Base-by-base conservation (phyloP, 352 stramenopile genomes). In the Phytophthora pistaciae region DNA sequence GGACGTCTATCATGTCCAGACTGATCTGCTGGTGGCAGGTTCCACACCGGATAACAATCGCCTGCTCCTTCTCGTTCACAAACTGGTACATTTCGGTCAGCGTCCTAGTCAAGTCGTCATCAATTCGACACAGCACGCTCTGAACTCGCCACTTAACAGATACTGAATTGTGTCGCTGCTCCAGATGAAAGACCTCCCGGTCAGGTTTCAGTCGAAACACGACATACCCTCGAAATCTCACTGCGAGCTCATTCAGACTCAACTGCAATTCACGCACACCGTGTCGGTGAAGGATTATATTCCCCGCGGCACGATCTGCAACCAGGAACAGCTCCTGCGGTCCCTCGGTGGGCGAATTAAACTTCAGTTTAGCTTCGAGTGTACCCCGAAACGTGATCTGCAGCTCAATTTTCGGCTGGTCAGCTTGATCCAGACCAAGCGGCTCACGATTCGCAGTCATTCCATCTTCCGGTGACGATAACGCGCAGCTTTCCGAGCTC, bases 351-450 rank as follows among this genome's bases (percentile, higher is more conserved):
- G 77, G 69, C 0, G 84, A 89, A 0, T 33, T 66, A 38, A 90
- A 85, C 3, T 64, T 68, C 31, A 92, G 29, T 27, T 77, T 75
- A 2, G 76, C 78, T 56, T 91, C 75, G 1, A 75, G 46, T 0
- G 81, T 86, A 29, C 83, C 77, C 20, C 83, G 77, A 20, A 90
- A 78, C 5, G 84, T 92, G 20, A 91, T 64, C 53, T 91, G 84
- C 11, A 89, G 64, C 5, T 84, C 83, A 54, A 89, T 88, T 54
- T 67, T 88, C 68, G 54, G 13, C n/a, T 72, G 31, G 46, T 64
- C n/a, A 13, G 13, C 42, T 7, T 5, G 49, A 21, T 9, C 16
- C 16, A 52, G 13, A 16, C 25, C 42, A 0, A 55, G 7, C 29
- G 38, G 55, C 42, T 76, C 65, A 38, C 56, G 60, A 54, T 75